Percentiles rank a stretch among this genome's conserved stretches.
Conservation (phyloP, 1,139 yeast species). For the Trichomonascaceae sp. region DNA sequence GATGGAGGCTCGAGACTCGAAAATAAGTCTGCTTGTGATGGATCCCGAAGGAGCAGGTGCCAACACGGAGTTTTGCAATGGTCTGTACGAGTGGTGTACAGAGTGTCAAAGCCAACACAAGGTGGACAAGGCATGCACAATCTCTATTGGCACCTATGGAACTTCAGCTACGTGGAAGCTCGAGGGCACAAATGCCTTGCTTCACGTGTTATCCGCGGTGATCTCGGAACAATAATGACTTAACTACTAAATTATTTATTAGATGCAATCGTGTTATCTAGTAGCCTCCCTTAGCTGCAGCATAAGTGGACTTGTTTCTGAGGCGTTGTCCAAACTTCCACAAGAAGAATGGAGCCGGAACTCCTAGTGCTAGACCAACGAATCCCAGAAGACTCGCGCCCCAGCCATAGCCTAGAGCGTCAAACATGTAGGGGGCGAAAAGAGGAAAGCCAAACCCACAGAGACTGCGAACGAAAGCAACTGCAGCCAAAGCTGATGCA, state of each 20-base stretch:
- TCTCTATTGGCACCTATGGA: slow-evolving; percentile 45
- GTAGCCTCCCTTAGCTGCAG: slow-evolving; percentile 1
- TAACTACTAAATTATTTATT: background rate
- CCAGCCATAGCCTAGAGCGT: slow-evolving; percentile 43
- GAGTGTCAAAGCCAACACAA: slow-evolving; percentile 7
- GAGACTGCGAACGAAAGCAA: slow-evolving; percentile 44
- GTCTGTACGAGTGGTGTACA: slow-evolving; percentile 50
- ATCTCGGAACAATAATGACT: background rate
- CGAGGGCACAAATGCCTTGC: slow-evolving; percentile 66
- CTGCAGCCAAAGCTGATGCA: slow-evolving; percentile 45
- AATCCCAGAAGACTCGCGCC: slow-evolving; percentile 43
- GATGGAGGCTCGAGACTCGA: slow-evolving; percentile 2
- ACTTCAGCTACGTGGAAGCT: slow-evolving; percentile 60
- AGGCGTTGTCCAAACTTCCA: slow-evolving; percentile 36
- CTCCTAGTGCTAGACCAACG: slow-evolving; percentile 35
- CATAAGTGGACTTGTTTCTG: slow-evolving; percentile 19
- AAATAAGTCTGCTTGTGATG: slow-evolving; percentile 22
- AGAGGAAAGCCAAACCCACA: slow-evolving; percentile 40
- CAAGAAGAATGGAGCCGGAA: slow-evolving; percentile 42
- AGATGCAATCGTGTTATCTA: background rate
- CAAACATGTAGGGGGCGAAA: slow-evolving; percentile 22
- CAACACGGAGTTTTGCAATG: slow-evolving; percentile 36
- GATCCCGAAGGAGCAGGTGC: slow-evolving; percentile 57
- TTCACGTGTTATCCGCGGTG: slow-evolving; percentile 22
- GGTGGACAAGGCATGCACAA: slow-evolving; percentile 36